Conservation (phyloP, 2,329 filamentous ascomycete genomes). For the Triangularia verruculosa region DNA sequence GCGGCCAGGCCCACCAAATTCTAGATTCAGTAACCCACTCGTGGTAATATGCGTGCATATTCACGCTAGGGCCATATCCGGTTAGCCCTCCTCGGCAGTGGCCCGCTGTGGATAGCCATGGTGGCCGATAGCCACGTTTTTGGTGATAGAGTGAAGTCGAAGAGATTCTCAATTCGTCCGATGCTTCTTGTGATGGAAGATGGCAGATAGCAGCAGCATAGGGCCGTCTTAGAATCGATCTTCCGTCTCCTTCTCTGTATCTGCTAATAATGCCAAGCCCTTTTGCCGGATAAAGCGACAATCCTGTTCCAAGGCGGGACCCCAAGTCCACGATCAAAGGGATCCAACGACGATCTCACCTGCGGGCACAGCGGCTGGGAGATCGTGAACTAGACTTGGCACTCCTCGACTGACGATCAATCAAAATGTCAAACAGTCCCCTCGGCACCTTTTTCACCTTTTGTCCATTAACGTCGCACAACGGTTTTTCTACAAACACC, state of each 20-base stretch:
- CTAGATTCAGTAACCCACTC: conserved; percentile 8
- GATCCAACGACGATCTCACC: neutral
- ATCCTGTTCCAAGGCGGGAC: neutral
- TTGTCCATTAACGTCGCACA: neutral
- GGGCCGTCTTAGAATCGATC: too few species aligned
- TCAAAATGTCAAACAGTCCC: conserved; percentile 2
- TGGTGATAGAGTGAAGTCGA: neutral
- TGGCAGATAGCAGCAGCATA: neutral
- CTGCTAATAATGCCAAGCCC: neutral
- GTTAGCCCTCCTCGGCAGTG: neutral
- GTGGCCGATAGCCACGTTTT: neutral
- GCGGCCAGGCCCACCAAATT: neutral
- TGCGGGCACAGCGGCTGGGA: neutral
- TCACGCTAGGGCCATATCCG: neutral
- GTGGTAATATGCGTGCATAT: conserved; percentile 3
- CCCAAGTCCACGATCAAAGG: conserved; percentile 2
- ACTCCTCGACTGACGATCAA: conserved; percentile 1
- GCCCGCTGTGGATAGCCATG: neutral
- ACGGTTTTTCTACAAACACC: neutral
- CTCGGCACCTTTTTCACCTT: neutral
- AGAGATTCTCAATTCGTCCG: neutral
- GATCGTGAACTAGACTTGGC: conserved; percentile 2
- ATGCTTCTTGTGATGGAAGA: neutral
- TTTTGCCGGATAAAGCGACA: neutral
- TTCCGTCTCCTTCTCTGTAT: neutral